phyloP scores from a whole-genome alignment of 2,329 filamentous ascomycete genomes.

The Tolypocladium nubicola region DNA sequence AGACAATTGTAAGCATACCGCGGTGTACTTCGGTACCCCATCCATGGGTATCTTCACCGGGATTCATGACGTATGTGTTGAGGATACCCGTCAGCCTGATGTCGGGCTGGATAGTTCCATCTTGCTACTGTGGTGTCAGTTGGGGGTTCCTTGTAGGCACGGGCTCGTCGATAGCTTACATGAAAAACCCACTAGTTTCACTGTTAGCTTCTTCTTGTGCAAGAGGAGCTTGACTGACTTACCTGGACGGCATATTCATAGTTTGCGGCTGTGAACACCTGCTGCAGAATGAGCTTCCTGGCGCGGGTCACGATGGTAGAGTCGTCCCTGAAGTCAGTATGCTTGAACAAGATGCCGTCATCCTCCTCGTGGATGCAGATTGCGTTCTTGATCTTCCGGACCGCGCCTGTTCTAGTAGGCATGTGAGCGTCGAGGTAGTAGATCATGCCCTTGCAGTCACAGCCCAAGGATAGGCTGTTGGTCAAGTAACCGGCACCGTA shows the following conservation, averaged over 20 bases:
- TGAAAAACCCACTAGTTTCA: constrained; percentile 71
- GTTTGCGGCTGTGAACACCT: not conserved
- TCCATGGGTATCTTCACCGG: not conserved
- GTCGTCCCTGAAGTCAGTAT: constrained; percentile 86
- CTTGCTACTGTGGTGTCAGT: not conserved
- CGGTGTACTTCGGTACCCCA: not conserved
- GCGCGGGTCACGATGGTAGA: constrained; percentile 66
- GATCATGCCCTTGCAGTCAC: constrained; percentile 83
- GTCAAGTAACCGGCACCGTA: constrained; percentile 79
- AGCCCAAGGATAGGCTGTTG: constrained; percentile 65
- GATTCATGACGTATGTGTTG: not conserved
- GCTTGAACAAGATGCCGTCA: constrained; percentile 84
- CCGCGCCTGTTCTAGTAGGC: constrained; percentile 64
- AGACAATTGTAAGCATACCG: not conserved
- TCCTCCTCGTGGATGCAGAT: constrained; percentile 96
- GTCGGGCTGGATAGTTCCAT: not conserved
- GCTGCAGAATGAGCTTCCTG: not conserved
- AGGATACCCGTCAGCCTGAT: not conserved
- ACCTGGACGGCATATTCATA: not conserved
- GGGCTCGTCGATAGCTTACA: constrained; percentile 13
- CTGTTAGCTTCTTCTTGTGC: not conserved
- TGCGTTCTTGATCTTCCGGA: constrained; percentile 80
- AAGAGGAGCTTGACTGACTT: not conserved
- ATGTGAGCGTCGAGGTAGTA: constrained; percentile 87
- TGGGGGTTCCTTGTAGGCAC: not conserved